Conservation (phyloP, 2,329 filamentous ascomycete species). For the Apiospora phragmitis region DNA sequence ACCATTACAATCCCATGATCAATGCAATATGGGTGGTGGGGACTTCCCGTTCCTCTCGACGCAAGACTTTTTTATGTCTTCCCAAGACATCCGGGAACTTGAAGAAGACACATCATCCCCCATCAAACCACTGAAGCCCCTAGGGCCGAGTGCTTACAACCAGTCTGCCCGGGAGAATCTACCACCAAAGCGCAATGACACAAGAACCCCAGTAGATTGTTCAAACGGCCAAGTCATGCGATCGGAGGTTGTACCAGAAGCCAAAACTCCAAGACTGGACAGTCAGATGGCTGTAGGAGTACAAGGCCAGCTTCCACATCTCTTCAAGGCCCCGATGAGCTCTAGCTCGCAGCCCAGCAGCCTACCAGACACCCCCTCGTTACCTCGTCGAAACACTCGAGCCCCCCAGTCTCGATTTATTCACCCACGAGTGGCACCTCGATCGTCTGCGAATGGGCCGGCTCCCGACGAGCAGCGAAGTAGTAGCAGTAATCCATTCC, state of each 20-base stretch:
- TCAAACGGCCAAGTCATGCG: not conserved
- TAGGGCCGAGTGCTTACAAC: not conserved
- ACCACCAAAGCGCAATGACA: not conserved
- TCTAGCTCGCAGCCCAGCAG: not conserved
- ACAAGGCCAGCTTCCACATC: not conserved
- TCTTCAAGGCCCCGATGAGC: not conserved
- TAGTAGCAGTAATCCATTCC: not conserved
- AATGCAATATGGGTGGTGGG: slow-evolving; percentile 15
- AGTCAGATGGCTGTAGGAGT: not conserved
- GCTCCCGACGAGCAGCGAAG: not conserved
- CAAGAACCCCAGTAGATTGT: not conserved
- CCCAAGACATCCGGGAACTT: slow-evolving; percentile 48
- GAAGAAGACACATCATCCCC: slow-evolving; percentile 16
- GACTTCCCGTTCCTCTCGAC: slow-evolving; percentile 41
- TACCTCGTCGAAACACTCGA: not conserved
- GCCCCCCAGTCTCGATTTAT: not conserved
- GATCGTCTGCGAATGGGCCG: not conserved
- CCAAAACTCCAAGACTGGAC: not conserved
- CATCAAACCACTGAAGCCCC: not conserved
- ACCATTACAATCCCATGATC: not conserved
- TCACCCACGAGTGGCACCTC: not conserved
- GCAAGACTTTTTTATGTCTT: slow-evolving; percentile 47
- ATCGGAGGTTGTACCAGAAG: not conserved
- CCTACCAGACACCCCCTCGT: not conserved
- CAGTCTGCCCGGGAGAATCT: no score